Evolutionary conservation across 169 alveolate species (phyloP).

Genomic region (Plasmodium chabaudi): DNA sequence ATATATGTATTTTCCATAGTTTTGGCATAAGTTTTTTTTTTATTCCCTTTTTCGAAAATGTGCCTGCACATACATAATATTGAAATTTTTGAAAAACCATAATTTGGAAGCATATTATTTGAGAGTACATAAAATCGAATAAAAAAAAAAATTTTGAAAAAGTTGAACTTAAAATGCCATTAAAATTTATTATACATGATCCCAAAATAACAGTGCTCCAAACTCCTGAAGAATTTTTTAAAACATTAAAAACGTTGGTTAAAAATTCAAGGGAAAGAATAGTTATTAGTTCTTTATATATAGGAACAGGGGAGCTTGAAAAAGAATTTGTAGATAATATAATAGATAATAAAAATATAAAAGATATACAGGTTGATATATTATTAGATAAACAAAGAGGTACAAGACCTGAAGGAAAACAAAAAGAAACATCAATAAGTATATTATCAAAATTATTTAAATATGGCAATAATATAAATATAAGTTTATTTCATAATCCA

Average conservation of each 20-base stretch:
- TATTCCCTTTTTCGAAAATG: too few species aligned
- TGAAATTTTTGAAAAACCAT: too few species aligned
- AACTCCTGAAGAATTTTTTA: slow-evolving; percentile 81
- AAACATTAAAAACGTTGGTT: slow-evolving; percentile 75
- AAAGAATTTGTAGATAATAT: slow-evolving; percentile 77
- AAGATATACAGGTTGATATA: slow-evolving; percentile 78
- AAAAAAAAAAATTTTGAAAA: too few species aligned
- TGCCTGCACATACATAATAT: too few species aligned
- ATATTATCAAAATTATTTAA: slow-evolving; percentile 75
- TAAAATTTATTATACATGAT: slow-evolving; percentile 79
- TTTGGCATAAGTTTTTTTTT: too few species aligned
- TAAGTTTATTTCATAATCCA: slow-evolving; percentile 84
- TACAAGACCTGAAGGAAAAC: slow-evolving; percentile 74
- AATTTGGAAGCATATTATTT: too few species aligned
- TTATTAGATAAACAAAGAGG: slow-evolving; percentile 81
- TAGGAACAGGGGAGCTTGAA: slow-evolving; percentile 83
- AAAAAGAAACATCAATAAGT: slow-evolving; percentile 71
- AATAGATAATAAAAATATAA: slow-evolving; percentile 60
- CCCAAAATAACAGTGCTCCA: slow-evolving; percentile 72
- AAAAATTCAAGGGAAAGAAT: slow-evolving; percentile 76
- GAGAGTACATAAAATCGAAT: too few species aligned
- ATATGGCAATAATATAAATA: slow-evolving; percentile 43
- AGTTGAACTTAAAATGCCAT: slow-evolving; percentile 28
- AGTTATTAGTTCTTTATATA: slow-evolving; percentile 82
- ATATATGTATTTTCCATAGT: too few species aligned